These are phyloP conservation scores for Saccharomycopsis fibuligera DNA, from an alignment of 805 yeast species.

Conservation along the genomic window DNA sequence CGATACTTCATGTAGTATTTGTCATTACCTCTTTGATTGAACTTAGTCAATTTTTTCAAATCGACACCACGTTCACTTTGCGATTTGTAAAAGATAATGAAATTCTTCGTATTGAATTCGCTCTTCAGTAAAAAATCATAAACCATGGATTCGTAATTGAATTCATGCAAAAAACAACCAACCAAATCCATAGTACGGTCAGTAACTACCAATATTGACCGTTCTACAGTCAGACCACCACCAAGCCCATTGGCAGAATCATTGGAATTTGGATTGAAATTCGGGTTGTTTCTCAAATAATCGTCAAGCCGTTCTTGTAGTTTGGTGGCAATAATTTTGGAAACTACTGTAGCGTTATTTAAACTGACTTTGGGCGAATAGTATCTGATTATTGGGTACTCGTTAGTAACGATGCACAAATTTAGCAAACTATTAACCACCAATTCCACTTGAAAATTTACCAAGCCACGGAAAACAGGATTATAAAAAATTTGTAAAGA, in stretches of 20 bases:
- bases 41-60: conserved; percentile 40
- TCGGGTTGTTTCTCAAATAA: conserved; percentile 62
- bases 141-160: conserved; percentile 87
- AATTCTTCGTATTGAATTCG: conserved; percentile 34
- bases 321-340: conserved; percentile 63
- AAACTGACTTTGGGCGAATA: conserved; percentile 48
- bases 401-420: conserved; percentile 74
- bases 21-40: conserved; percentile 58
- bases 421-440: conserved; percentile 64
- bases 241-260: too few relatives aligned
- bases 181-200: conserved; percentile 81
- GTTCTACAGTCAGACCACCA: conserved; percentile 64
- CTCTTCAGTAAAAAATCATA: conserved; percentile 52
- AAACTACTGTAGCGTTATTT: conserved; percentile 52
- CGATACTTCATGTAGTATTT: conserved; percentile 55
- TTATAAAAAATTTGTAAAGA: conserved; percentile 73
- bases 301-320: conserved; percentile 69
- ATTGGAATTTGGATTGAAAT: conserved; percentile 54
- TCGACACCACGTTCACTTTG: conserved; percentile 46
- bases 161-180: conserved; percentile 84
- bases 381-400: conserved; percentile 80
- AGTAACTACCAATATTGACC: conserved; percentile 59
- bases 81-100: conserved; percentile 34
- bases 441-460: conserved; percentile 47
- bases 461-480: conserved; percentile 52